Evolutionary conservation across 2,329 filamentous ascomycete species (phyloP), one percentile per base, ranked within the genome.

Genomic region (Aspergillus pseudoterreus): DNA sequence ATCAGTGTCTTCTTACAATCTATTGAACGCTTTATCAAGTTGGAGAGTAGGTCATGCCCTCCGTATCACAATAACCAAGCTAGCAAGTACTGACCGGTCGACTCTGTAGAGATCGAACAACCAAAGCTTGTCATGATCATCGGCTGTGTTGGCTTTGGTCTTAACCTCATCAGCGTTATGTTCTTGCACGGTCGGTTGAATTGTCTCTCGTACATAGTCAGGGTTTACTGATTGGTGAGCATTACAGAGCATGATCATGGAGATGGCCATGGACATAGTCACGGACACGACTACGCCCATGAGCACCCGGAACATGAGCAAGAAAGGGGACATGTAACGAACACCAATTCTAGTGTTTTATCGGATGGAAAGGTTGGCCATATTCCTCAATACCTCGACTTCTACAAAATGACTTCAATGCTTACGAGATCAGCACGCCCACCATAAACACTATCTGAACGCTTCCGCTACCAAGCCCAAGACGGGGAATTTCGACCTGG

Each of bases 1-100:
- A 69, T 91, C 33, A 89, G 86, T 66, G 88, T 91, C 44, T 79
- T 87, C 32, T 71, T 91, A 3, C 87, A 91, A 63, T 84, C 87
- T 0, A 78, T 91, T 45, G 86, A 91, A 68, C 76, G 87, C 27
- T 69, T 69, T 36, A 62, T 69, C 32, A 56, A 60, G 3, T 38
- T 68, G 42, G 58, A 67, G 17, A 54, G 67, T 69, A 41, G 27
- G 65, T 63, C 82, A 86, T 47, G 78, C 9, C 41, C 6, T 24
- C 22, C 22, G 1, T 22, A 22, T 6, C 22, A 19, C 19, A 19
- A 19, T 6, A 6, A 22, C 22, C 6, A 22, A 22, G 5, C n/a
- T 11, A 39, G 2, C 3, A 19, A 15, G 22, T 11, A 30, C 43
- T 50, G n/a, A 49, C 45, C 3, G 6, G 14, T 56, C 43, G 27